Evolutionary conservation across 192 early-diverging fungal species (phyloP).

Genomic region (Coemansia sp.): DNA sequence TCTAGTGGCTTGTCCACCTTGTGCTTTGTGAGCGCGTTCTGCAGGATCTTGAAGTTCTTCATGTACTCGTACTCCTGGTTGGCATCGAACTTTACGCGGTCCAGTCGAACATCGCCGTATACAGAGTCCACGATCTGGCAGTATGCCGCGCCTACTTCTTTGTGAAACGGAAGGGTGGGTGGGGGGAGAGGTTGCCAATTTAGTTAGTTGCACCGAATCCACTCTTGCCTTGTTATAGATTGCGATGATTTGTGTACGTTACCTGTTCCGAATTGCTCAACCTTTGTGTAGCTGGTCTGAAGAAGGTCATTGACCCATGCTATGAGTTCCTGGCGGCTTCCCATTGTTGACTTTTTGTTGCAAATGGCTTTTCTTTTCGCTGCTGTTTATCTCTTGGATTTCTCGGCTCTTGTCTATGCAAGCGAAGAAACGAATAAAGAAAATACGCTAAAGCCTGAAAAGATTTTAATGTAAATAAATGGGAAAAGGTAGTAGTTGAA

Average conservation of each 20-base stretch:
- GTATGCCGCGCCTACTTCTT: conserved; percentile 61
- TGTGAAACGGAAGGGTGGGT: neutral
- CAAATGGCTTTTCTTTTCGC: neutral
- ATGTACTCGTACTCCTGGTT: conserved; percentile 98
- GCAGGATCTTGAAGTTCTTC: conserved; percentile 93
- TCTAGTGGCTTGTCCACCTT: conserved; percentile 91
- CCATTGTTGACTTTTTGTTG: conserved; percentile 57
- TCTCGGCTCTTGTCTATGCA: neutral
- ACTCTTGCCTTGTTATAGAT: neutral
- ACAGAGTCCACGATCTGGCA: conserved; percentile 79
- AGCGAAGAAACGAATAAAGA: conserved; percentile 1
- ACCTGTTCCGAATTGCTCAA: conserved; percentile 95
- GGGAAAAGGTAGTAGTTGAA: conserved; percentile 3
- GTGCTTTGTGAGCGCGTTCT: conserved; percentile 81
- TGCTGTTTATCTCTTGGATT: neutral
- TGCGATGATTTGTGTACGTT: conserved; percentile 10
- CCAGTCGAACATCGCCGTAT: conserved; percentile 77
- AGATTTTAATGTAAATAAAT: conserved; percentile 6
- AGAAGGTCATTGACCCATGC: conserved; percentile 94
- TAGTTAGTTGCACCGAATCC: too few species aligned
- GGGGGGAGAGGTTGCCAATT: too few species aligned
- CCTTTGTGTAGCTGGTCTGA: conserved; percentile 84
- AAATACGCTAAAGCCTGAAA: neutral
- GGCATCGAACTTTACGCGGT: conserved; percentile 90
- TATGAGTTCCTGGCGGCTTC: conserved; percentile 85